Base-by-base conservation (phyloP, 176 grass and related monocot genomes). In the Aegilops sharonensis region DNA sequence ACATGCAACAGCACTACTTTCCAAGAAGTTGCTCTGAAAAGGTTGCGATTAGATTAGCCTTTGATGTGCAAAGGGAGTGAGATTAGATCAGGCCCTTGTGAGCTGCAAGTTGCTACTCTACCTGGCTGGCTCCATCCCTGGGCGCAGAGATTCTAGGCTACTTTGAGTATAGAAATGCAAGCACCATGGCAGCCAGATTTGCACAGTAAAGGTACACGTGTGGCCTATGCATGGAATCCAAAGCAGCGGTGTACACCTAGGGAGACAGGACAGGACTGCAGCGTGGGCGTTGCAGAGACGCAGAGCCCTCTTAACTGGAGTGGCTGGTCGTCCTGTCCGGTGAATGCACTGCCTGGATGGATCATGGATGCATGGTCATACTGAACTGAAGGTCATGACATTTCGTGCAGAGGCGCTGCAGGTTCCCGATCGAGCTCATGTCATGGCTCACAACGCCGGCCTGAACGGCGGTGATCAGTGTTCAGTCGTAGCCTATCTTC, bases 181-280 rank as follows among this genome's bases (percentile, higher is more conserved):
- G 75, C 15, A 50, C 45, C 82, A 56, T 72, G 66, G 66, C 40
- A 30, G 56, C 40, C 72, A 72, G 88, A 90, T 81, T 69, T 75
- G 45, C 62, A 35, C 35, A 87, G 76, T 37, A 64, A 68, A 77
- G 62, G 10, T 88, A 81, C 89, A 87, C 85, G 84, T 83, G 89
- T 90, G 80, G 30, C 80, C 84, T 86, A 59, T 64, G 18, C 71
- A 40, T 81, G 86, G 86, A 85, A 91, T 88, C 89, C 86, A 85
- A 91, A 64, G 89, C 89, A 25, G 8, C 2, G 5, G 50, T 54
- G 15, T 54, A 54, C 10, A 45, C 1, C 14, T 69, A 54, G 79
- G 81, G 81, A 83, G 27, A 27, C 27, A 27, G 27, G 76, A 91
- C 85, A 82, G 37, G 78, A 69, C 42, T 35, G 31, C 32, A 48